Conservation (phyloP, 805 yeast species). For the Priceomyces melissophilus region DNA sequence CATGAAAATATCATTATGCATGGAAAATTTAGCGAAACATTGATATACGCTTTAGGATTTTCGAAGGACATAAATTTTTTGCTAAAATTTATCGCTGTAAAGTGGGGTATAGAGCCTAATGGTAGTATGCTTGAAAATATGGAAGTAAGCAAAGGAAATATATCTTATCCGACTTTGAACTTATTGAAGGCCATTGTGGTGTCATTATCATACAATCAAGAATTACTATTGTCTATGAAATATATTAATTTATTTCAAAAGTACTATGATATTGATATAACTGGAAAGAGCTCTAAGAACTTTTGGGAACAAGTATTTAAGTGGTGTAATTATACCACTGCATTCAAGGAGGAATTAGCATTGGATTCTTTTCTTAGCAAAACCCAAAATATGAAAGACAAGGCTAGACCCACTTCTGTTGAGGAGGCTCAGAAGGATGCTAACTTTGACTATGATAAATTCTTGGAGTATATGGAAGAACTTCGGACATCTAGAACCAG, state of each 20-base stretch:
- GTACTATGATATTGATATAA: slow-evolving; percentile 21
- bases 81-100: slow-evolving; percentile 20
- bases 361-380: slow-evolving; percentile 24
- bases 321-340: slow-evolving; percentile 36
- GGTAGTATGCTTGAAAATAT: slow-evolving; percentile 16
- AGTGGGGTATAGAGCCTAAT: slow-evolving; percentile 28
- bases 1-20: slow-evolving; percentile 11
- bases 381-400: slow-evolving; percentile 5
- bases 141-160: slow-evolving; percentile 9
- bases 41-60: slow-evolving; percentile 35
- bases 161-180: slow-evolving; percentile 21
- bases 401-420: slow-evolving; percentile 11
- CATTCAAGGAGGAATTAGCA: slow-evolving; percentile 23
- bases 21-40: slow-evolving; percentile 19
- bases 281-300: slow-evolving; percentile 12
- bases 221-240: slow-evolving; percentile 30
- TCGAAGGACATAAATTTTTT: slow-evolving; percentile 18
- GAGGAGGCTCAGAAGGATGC: slow-evolving; percentile 28
- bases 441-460: slow-evolving; percentile 39
- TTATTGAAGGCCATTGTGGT: slow-evolving; percentile 28
- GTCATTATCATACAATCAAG: slow-evolving; percentile 28
- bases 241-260: slow-evolving; percentile 35
- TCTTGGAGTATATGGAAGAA: slow-evolving; percentile 21
- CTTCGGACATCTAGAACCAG: slow-evolving; percentile 23
- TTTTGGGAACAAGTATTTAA: slow-evolving; percentile 38